These are phyloP conservation scores for Ormosia emarginata DNA, from an alignment of 306 rosid genomes.

Conservation along the genomic window DNA sequence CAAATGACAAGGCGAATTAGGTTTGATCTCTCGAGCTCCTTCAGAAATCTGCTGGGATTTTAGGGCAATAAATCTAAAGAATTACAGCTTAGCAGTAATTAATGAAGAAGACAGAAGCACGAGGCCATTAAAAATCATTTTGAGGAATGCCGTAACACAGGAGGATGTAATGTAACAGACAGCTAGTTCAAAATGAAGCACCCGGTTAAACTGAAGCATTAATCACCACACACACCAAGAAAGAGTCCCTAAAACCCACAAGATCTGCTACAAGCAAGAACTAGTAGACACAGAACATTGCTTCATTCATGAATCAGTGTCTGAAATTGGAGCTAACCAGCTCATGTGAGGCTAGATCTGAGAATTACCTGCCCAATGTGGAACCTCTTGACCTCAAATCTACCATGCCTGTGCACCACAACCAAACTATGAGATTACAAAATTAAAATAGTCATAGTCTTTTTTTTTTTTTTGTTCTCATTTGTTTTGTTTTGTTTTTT, in stretches of 20 bases:
- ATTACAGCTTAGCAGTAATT: background rate
- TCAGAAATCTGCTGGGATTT: background rate
- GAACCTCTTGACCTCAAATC: constrained; percentile 46
- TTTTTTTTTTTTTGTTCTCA: background rate
- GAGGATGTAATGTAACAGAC: background rate
- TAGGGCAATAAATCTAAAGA: constrained; percentile 4
- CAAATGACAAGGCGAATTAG: background rate
- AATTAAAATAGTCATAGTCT: constrained; percentile 1
- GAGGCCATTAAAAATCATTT: background rate
- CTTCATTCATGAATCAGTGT: constrained; percentile 14
- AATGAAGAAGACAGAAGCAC: constrained; percentile 1
- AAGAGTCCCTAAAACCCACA: constrained; percentile 31
- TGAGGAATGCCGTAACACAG: background rate
- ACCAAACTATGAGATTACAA: constrained; percentile 29
- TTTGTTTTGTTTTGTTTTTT: background rate
- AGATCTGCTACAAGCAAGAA: constrained; percentile 37
- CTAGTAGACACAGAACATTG: background rate
- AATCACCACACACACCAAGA: background rate
- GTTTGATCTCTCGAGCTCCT: background rate
- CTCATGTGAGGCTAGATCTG: constrained; percentile 54
- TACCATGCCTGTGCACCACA: constrained; percentile 55
- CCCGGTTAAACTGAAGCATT: too few relatives aligned
- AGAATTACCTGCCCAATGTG: constrained; percentile 48
- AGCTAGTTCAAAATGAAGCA: background rate
- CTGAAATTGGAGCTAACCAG: constrained; percentile 2